Percentiles rank a stretch among this genome's conserved stretches.
Conservation (phyloP, 441 rosid genomes). For the Mallotus repandus region DNA sequence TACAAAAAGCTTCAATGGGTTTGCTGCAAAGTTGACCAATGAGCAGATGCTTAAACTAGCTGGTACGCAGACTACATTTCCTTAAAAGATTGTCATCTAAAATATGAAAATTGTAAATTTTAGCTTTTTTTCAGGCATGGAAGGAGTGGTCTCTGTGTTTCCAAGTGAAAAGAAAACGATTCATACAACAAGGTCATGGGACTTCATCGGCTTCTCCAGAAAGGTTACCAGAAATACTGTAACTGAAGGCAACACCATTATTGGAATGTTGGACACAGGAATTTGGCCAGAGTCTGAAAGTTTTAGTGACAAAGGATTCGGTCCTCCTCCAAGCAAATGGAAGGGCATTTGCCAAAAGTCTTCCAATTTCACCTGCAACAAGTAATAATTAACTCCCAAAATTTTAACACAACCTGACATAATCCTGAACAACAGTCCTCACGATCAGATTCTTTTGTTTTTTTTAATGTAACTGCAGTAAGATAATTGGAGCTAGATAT, state of each 20-base stretch:
- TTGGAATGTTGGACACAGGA: conserved; percentile 55
- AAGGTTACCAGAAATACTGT: conserved; percentile 8
- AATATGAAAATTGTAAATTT: too few relatives aligned
- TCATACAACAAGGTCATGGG: conserved; percentile 39
- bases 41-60: conserved; percentile 24
- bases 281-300: conserved; percentile 55
- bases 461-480: conserved; percentile 21
- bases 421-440: too few relatives aligned
- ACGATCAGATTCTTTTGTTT: background rate
- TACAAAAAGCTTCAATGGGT: conserved; percentile 33
- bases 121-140: conserved; percentile 8
- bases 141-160: conserved; percentile 38
- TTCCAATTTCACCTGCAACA: conserved; percentile 58
- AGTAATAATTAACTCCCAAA: conserved; percentile 27
- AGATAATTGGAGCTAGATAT: conserved; percentile 43
- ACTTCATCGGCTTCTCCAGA: conserved; percentile 37
- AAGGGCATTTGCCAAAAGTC: conserved; percentile 49
- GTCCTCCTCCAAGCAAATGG: conserved; percentile 64
- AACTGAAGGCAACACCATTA: conserved; percentile 35
- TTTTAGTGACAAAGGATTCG: conserved; percentile 39
- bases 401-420: too few relatives aligned
- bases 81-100: too few relatives aligned
- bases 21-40: conserved; percentile 32
- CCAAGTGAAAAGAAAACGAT: conserved; percentile 26
- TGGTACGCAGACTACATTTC: conserved; percentile 10